phyloP scores from a whole-genome alignment of 2,329 filamentous ascomycete species.

The Aspergillus tubingensis region DNA sequence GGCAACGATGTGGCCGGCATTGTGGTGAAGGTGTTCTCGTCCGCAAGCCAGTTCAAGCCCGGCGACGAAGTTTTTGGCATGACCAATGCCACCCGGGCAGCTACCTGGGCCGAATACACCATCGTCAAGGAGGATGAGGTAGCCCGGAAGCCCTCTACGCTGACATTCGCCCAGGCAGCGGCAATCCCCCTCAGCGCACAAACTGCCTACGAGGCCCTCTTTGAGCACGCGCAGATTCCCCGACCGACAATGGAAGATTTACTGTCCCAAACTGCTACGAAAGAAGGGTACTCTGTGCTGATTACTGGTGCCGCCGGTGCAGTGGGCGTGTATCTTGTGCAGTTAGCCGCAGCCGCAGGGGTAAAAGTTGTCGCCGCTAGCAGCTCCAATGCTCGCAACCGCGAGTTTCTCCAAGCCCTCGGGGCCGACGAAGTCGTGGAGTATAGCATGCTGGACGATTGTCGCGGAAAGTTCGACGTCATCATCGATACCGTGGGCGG shows the following conservation, averaged over 20 bases:
- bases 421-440: constrained; percentile 44
- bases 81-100: constrained; percentile 20
- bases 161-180: constrained; percentile 28
- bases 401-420: constrained; percentile 34
- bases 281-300: constrained; percentile 25
- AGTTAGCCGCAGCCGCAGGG: constrained; percentile 37
- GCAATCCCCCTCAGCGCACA: constrained; percentile 31
- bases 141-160: constrained; percentile 22
- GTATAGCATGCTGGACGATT: constrained; percentile 28
- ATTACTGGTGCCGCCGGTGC: constrained; percentile 42
- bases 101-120: constrained; percentile 32
- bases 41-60: too few species aligned
- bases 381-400: constrained; percentile 38
- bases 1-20: too few species aligned
- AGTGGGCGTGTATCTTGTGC: constrained; percentile 41
- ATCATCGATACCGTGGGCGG: constrained; percentile 34
- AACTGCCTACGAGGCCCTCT: constrained; percentile 38
- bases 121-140: constrained; percentile 22
- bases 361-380: constrained; percentile 37
- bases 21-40: too few species aligned
- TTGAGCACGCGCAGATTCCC: constrained; percentile 24
- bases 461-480: constrained; percentile 21
- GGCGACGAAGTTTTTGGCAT: constrained; percentile 36
- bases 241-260: neutral
- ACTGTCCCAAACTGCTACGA: neutral